Evolutionary conservation across 345 rosid species (phyloP).

Genomic region (Citrus glauca): DNA sequence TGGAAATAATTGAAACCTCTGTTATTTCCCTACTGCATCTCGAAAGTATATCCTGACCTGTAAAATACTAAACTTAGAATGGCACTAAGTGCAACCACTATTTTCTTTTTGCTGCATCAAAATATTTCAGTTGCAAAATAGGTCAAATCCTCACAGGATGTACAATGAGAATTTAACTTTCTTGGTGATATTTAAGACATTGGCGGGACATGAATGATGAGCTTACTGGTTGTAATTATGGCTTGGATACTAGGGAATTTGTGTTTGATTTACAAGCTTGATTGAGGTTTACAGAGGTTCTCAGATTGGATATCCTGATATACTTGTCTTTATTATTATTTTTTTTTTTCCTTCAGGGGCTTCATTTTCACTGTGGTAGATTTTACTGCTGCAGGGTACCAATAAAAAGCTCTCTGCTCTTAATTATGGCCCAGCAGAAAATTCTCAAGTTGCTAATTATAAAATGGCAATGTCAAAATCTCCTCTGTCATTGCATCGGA

Average conservation of each 20-base stretch:
- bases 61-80: neutral
- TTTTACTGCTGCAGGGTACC: constrained; percentile 46
- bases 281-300: neutral
- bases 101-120: neutral
- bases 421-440: constrained; percentile 65
- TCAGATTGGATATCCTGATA: constrained; percentile 1
- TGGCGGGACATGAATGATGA: neutral
- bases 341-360: constrained; percentile 4
- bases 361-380: constrained; percentile 2
- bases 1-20: neutral
- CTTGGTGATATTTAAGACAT: neutral
- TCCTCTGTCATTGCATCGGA: constrained; percentile 52
- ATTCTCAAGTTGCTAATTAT: constrained; percentile 60
- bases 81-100: neutral
- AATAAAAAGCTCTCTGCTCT: constrained; percentile 42
- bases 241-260: neutral
- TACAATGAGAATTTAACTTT: neutral
- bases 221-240: neutral
- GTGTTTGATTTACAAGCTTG: constrained; percentile 1
- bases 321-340: neutral
- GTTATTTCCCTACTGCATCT: neutral
- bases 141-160: neutral
- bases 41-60: neutral
- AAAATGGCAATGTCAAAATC: constrained; percentile 44
- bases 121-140: neutral